Evolutionary conservation across 306 rosid species (phyloP), one percentile per base, ranked within the genome.

Genomic region (Dryas alaskensis): DNA sequence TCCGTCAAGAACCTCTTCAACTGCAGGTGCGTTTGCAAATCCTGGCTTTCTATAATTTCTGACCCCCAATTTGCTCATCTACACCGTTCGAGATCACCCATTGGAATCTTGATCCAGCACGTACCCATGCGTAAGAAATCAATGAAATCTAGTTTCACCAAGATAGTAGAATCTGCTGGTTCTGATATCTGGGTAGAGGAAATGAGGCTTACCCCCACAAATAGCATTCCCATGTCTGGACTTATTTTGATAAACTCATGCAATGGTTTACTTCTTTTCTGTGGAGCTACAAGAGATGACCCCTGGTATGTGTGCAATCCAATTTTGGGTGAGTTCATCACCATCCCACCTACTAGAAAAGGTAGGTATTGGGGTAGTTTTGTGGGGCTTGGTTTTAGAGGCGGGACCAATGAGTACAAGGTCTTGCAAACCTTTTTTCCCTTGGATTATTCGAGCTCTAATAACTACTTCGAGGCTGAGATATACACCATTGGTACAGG

Each of bases 21-120:
- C 60, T 37, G 60, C 59, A 50, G 73, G n/a, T 51, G 60, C 59
- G 48, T 51, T 27, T 37, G 60, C 40, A 68, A 57, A 31, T 10
- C 54, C 4, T 68, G 73, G 73, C 27, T 12, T 44, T 45, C 7
- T 31, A 49, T 50, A 14, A 49, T 67, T 45, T 68, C 48, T 2
- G 48, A 68, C 47, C 60, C 73, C 50, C 48, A 49, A 31, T 51
- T 68, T 58, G 7, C 60, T 52, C 6, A 31, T 51, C 22, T 51
- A 19, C 59, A 50, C 8, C 12, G n/a, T 8, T 31, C 60, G 14
- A 49, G 72, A 48, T 3, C 42, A 51, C 46, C 60, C 59, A 13
- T 50, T 51, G 60, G 53, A 27, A 6, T 68, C 60, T 68, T 68
- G 22, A 57, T 50, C 48, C 19, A 19, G 19, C 19, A 19, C 19